Evolutionary conservation across 495 filamentous ascomycete species (phyloP).

Genomic region (Annulohypoxylon stygium): DNA sequence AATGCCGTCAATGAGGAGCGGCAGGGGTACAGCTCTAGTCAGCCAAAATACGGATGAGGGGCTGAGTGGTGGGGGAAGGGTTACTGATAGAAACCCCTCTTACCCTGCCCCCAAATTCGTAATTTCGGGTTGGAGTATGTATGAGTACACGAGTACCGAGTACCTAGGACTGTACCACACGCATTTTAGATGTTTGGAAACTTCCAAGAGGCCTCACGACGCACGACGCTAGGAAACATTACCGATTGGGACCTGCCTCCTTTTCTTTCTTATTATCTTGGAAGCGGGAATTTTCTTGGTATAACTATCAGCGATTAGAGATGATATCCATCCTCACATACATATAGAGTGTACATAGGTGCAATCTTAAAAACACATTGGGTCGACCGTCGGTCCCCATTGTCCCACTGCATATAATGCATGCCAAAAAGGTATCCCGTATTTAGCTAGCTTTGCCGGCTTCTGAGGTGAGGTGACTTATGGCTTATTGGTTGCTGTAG

Average conservation of each 20-base stretch:
- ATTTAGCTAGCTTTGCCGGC: conserved; percentile 4
- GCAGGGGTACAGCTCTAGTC: conserved; percentile 19
- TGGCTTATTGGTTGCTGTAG: background rate
- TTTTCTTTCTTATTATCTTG: conserved; percentile 29
- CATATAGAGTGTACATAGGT: conserved; percentile 37
- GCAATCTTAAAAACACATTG: conserved; percentile 19
- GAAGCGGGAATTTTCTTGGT: conserved; percentile 27
- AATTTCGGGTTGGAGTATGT: conserved; percentile 23
- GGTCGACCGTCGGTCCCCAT: conserved; percentile 18
- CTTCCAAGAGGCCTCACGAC: conserved; percentile 2
- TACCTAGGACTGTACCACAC: background rate
- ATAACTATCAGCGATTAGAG: conserved; percentile 34
- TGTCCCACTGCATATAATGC: conserved; percentile 9
- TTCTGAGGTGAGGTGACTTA: background rate
- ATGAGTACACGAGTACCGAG: conserved; percentile 6
- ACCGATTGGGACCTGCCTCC: conserved; percentile 1
- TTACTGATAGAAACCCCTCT: conserved; percentile 3
- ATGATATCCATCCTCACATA: conserved; percentile 34
- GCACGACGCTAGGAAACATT: background rate
- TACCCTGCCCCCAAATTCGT: conserved; percentile 8
- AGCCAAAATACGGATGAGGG: conserved; percentile 35
- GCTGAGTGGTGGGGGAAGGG: conserved; percentile 14
- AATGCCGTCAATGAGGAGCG: conserved; percentile 5
- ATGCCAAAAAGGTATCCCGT: conserved; percentile 15
- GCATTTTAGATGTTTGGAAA: conserved; percentile 10